phyloP scores from a whole-genome alignment of 2,329 filamentous ascomycete species.

The Pochonia chlamydosporia region DNA sequence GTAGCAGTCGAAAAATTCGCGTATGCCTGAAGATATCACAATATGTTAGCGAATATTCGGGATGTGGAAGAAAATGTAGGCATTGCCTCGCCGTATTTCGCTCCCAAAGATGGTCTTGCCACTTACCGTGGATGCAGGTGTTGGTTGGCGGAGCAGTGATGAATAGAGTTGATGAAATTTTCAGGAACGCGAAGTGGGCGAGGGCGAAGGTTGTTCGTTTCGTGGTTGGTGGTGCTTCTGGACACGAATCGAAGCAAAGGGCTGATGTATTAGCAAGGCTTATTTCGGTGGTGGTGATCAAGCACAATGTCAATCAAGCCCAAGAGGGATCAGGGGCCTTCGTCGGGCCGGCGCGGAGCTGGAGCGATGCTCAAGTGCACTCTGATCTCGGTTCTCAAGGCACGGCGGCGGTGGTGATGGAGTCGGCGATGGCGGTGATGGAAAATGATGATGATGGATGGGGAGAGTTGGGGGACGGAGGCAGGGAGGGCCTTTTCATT shows the following conservation, averaged over 20 bases:
- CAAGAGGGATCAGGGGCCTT: constrained; percentile 18
- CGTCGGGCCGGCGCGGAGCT: constrained; percentile 23
- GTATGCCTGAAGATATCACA: background rate
- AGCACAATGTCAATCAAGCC: constrained; percentile 3
- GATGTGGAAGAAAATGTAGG: no score
- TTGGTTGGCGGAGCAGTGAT: background rate
- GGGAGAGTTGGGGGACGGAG: constrained; percentile 17
- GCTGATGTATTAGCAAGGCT: constrained; percentile 10
- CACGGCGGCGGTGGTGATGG: constrained; percentile 16
- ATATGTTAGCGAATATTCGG: background rate
- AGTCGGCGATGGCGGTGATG: constrained; percentile 21
- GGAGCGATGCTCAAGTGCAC: constrained; percentile 4
- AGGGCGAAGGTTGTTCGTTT: background rate
- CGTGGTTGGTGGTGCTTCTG: background rate
- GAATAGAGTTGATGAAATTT: background rate
- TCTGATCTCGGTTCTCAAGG: constrained; percentile 1
- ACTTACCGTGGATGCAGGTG: no score
- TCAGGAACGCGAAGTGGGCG: no score
- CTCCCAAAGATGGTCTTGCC: no score
- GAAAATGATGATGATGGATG: constrained; percentile 15
- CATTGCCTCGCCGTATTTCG: no score
- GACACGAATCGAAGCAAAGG: background rate
- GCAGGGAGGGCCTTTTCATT: constrained; percentile 22
- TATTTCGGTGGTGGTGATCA: constrained; percentile 16
- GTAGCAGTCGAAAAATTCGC: no score